A percentile compares a stretch with the other conserved stretches of the same genome.
Conservation (phyloP, 768 basidiomycete species). For the Tephrocybe sp. region DNA sequence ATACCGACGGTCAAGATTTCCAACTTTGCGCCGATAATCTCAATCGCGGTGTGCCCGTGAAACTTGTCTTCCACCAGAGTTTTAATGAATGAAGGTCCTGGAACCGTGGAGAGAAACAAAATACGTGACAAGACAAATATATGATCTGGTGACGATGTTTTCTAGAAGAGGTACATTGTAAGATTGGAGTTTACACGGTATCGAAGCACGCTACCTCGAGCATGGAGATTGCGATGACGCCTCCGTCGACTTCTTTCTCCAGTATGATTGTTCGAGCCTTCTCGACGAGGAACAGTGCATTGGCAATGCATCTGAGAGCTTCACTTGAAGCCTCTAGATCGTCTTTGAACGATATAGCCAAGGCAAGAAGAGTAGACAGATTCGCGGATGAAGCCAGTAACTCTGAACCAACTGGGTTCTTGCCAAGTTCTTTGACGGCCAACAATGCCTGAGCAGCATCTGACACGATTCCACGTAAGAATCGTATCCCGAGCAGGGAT, state of each 20-base stretch:
- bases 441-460: constrained; percentile 69
- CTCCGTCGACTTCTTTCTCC: constrained; percentile 61
- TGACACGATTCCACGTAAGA: constrained; percentile 26
- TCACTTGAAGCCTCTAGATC: constrained; percentile 62
- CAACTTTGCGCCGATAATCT: constrained; percentile 61
- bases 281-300: constrained; percentile 72
- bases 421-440: constrained; percentile 75
- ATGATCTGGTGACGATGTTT: constrained; percentile 57
- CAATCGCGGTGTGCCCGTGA: constrained; percentile 55
- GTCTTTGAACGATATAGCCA: constrained; percentile 56
- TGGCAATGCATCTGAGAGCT: constrained; percentile 77
- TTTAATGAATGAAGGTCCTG: constrained; percentile 48
- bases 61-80: constrained; percentile 68
- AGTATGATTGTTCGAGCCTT: constrained; percentile 58
- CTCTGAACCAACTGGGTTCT: constrained; percentile 65
- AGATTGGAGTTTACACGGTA: background rate
- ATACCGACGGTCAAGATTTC: constrained; percentile 54
- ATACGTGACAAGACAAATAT: constrained; percentile 78
- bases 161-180: constrained; percentile 41
- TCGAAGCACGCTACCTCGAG: constrained; percentile 50
- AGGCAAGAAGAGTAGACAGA: constrained; percentile 52
- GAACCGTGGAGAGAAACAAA: constrained; percentile 71
- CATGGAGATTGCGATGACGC: constrained; percentile 51
- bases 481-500: background rate
- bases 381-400: constrained; percentile 56